phyloP scores from a whole-genome alignment of 495 filamentous ascomycete genomes.

The Rostrohypoxylon terebratum region DNA sequence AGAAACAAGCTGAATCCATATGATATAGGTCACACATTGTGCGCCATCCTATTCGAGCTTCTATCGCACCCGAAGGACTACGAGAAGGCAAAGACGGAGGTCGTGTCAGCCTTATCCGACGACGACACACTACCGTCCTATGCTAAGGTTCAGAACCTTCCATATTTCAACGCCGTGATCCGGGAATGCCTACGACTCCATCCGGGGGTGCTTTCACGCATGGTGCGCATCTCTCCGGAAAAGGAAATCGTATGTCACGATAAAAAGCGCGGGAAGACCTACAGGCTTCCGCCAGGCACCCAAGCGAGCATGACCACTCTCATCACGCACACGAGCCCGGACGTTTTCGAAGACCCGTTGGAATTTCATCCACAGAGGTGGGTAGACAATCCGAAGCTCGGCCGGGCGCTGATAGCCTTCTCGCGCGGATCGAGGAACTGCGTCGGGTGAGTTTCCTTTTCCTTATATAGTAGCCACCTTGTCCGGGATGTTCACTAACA shows the following conservation, averaged over 20 bases:
- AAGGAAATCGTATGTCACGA: constrained; percentile 8
- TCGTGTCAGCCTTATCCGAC: constrained; percentile 45
- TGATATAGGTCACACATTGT: constrained; percentile 35
- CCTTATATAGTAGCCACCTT: background rate
- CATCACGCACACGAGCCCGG: background rate
- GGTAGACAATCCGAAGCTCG: constrained; percentile 21
- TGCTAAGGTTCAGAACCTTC: background rate
- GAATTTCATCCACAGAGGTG: constrained; percentile 35
- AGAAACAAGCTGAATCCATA: too few relatives aligned
- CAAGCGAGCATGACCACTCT: background rate
- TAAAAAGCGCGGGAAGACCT: constrained; percentile 1
- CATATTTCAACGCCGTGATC: constrained; percentile 55
- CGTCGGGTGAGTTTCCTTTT: constrained; percentile 14
- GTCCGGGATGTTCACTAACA: too few relatives aligned
- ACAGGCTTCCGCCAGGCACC: constrained; percentile 10
- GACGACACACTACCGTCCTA: constrained; percentile 41
- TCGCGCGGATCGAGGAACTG: constrained; percentile 20
- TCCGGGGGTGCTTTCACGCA: constrained; percentile 54
- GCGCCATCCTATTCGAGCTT: constrained; percentile 57
- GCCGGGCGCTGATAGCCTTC: constrained; percentile 20
- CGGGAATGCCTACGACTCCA: constrained; percentile 61
- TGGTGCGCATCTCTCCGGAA: constrained; percentile 48
- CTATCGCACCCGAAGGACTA: constrained; percentile 32
- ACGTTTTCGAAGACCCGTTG: constrained; percentile 26
- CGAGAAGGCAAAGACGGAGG: constrained; percentile 44